These are phyloP conservation scores for Kodamaea kaohsiungensis DNA, from an alignment of 805 yeast species.

Conservation along the genomic window DNA sequence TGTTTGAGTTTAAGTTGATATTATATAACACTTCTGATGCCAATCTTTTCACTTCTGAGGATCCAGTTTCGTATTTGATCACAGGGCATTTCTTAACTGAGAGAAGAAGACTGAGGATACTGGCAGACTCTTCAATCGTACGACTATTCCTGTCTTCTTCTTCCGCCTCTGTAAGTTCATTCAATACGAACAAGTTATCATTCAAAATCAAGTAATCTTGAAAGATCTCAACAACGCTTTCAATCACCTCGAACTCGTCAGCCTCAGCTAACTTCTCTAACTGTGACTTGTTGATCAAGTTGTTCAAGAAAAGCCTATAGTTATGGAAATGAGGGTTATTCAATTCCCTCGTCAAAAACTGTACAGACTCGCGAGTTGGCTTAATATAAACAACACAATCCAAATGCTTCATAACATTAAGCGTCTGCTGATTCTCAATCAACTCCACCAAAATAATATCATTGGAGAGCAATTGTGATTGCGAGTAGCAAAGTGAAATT, in stretches of 20 bases:
- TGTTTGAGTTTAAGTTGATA: constrained; percentile 53
- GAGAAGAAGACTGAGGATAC: constrained; percentile 57
- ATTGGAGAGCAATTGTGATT: constrained; percentile 74
- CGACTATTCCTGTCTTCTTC: neutral
- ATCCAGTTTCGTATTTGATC: constrained; percentile 73
- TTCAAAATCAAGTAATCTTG: constrained; percentile 80
- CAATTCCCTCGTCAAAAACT: constrained; percentile 63
- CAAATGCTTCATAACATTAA: constrained; percentile 65
- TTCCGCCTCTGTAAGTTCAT: constrained; percentile 21
- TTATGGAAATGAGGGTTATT: constrained; percentile 74
- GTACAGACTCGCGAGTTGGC: constrained; percentile 68
- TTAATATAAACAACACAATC: constrained; percentile 77
- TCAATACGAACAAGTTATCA: constrained; percentile 54
- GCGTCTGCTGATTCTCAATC: constrained; percentile 55
- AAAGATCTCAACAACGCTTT: constrained; percentile 77
- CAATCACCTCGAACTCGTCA: constrained; percentile 81
- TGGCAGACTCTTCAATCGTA: constrained; percentile 35
- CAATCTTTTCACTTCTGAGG: constrained; percentile 61
- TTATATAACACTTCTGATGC: constrained; percentile 66
- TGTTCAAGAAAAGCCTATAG: constrained; percentile 79
- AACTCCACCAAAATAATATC: constrained; percentile 82
- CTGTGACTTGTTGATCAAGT: constrained; percentile 70
- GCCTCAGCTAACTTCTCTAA: constrained; percentile 87
- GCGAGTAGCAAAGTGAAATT: constrained; percentile 87
- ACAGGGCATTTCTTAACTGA: constrained; percentile 78